Percentiles rank a stretch among this genome's conserved stretches.
Conservation (phyloP, 2,329 filamentous ascomycete species). For the Fusarium pilosicola region DNA sequence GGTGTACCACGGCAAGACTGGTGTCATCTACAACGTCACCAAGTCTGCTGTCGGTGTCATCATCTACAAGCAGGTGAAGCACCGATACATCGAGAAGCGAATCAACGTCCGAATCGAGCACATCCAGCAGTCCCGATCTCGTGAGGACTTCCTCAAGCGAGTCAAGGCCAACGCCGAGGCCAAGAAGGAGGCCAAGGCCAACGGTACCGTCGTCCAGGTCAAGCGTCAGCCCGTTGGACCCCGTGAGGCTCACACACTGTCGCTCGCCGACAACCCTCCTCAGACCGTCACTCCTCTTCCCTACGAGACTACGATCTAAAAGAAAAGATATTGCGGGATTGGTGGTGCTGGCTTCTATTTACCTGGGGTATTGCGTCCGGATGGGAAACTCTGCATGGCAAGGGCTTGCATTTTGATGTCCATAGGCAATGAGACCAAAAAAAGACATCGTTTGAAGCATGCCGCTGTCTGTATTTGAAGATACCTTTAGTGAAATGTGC, state of each 20-base stretch:
- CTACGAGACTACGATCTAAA: conserved; percentile 99
- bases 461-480: conserved; percentile 33
- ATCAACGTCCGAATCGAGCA: conserved; percentile 99
- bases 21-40: conserved; percentile 98
- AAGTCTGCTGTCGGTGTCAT: conserved; percentile 98
- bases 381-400: conserved; percentile 57
- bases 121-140: conserved; percentile 91
- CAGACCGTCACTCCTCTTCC: conserved; percentile 92
- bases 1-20: conserved; percentile 99
- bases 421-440: conserved; percentile 52
- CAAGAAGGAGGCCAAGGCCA: conserved; percentile 91
- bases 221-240: conserved; percentile 89
- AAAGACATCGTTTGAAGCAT: conserved; percentile 49
- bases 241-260: conserved; percentile 82
- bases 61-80: conserved; percentile 99
- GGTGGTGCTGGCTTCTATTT: conserved; percentile 53
- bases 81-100: conserved; percentile 99
- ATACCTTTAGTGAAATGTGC: conserved; percentile 37
- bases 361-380: conserved; percentile 56
- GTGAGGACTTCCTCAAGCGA: conserved; percentile 94
- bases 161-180: conserved; percentile 96
- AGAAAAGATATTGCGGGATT: conserved; percentile 43
- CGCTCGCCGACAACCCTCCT: conserved; percentile 82
- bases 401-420: conserved; percentile 56
- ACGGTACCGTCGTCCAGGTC: conserved; percentile 87